phyloP scores from a whole-genome alignment of 177 flowering plant species.

The Telopea speciosissima region DNA sequence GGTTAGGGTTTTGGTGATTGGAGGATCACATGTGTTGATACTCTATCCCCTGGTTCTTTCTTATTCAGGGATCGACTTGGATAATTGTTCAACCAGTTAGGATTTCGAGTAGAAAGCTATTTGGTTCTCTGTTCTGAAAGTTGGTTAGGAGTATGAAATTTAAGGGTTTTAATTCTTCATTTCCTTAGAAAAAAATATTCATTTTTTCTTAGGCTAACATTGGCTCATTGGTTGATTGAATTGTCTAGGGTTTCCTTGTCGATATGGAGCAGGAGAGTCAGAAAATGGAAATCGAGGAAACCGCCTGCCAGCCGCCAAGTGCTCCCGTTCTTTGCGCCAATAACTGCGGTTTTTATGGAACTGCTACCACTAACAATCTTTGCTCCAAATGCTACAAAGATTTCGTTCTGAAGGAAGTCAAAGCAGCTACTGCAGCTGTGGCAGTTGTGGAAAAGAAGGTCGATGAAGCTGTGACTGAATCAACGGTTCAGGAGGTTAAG shows the following conservation, averaged over 20 bases:
- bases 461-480: neutral
- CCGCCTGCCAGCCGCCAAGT: neutral
- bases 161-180: too few species aligned
- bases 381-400: constrained; percentile 48
- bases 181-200: too few species aligned
- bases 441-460: constrained; percentile 5
- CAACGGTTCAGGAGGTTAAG: neutral
- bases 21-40: too few species aligned
- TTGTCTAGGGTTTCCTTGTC: neutral
- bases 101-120: too few species aligned
- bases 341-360: constrained; percentile 42
- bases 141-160: too few species aligned
- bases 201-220: too few species aligned
- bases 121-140: too few species aligned
- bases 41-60: too few species aligned
- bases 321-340: constrained; percentile 20
- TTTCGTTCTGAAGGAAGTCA: constrained; percentile 17
- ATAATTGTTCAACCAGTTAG: too few species aligned
- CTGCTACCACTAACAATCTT: constrained; percentile 25
- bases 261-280: constrained; percentile 1
- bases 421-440: neutral
- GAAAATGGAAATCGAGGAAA: constrained; percentile 2
- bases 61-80: too few species aligned
- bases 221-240: neutral
- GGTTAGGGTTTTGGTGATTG: too few species aligned